phyloP scores from a whole-genome alignment of 306 rosid genomes.

The Gynostemma pentaphyllum region DNA sequence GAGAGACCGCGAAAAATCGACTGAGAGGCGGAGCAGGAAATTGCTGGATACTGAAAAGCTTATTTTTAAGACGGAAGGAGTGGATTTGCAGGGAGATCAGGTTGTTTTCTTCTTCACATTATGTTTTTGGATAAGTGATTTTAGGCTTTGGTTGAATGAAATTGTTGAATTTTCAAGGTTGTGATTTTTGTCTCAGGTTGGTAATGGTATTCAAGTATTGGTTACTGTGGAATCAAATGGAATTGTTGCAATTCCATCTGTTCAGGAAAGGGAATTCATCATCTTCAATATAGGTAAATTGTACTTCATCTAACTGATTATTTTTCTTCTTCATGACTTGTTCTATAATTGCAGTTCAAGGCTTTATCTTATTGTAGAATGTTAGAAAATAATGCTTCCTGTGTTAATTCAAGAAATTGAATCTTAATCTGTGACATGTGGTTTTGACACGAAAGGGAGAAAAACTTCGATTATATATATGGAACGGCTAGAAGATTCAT shows the following conservation, averaged over 20 bases:
- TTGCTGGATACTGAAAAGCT: slow-evolving; percentile 83
- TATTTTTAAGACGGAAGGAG: slow-evolving; percentile 38
- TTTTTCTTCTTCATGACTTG: neutral
- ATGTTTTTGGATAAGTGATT: neutral
- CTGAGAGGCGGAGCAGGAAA: slow-evolving; percentile 41
- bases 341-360: neutral
- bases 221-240: slow-evolving; percentile 82
- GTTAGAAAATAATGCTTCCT: neutral
- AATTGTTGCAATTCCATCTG: slow-evolving; percentile 51
- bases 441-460: neutral
- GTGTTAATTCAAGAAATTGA: neutral
- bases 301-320: neutral
- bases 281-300: slow-evolving; percentile 84
- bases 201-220: slow-evolving; percentile 19
- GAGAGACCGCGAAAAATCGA: slow-evolving; percentile 26
- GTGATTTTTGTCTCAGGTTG: slow-evolving; percentile 28
- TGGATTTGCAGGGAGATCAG: slow-evolving; percentile 19
- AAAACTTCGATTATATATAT: neutral
- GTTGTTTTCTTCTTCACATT: slow-evolving; percentile 21
- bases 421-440: neutral
- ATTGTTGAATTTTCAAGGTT: slow-evolving; percentile 1
- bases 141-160: neutral
- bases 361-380: neutral
- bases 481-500: neutral
- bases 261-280: slow-evolving; percentile 45